Conservation (phyloP, 1,139 yeast genomes). For the Zygoascus sp. region DNA sequence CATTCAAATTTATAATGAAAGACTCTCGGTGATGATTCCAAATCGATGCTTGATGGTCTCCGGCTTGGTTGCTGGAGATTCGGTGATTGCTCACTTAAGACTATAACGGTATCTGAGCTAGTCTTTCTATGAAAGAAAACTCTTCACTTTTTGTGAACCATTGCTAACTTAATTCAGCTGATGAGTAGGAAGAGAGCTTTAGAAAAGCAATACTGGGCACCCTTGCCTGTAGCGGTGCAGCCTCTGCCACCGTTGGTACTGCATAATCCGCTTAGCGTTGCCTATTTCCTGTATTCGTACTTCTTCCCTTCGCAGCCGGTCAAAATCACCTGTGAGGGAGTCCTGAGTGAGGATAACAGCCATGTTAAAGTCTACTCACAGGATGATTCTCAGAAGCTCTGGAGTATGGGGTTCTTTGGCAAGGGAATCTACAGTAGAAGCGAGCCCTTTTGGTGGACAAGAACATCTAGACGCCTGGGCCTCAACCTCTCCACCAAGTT, state of each 20-base stretch:
- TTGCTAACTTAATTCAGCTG: conserved; percentile 1
- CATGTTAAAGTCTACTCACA: conserved; percentile 42
- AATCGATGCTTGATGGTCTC: conserved; percentile 18
- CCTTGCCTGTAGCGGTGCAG: conserved; percentile 46
- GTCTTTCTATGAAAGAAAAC: conserved; percentile 3
- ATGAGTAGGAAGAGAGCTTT: conserved; percentile 27
- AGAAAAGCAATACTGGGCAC: conserved; percentile 38
- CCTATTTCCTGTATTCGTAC: conserved; percentile 31
- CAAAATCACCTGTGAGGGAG: conserved; percentile 33
- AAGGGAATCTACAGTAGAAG: conserved; percentile 86
- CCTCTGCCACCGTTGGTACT: conserved; percentile 37
- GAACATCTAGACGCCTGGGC: conserved; percentile 55
- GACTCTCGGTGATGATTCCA: conserved; percentile 8
- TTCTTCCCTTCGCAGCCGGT: conserved; percentile 35
- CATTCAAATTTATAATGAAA: not conserved
- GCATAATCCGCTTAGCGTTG: conserved; percentile 37
- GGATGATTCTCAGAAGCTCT: conserved; percentile 52
- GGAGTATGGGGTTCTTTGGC: conserved; percentile 92
- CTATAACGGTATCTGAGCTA: conserved; percentile 99
- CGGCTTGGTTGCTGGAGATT: conserved; percentile 18
- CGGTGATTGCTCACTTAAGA: conserved; percentile 49
- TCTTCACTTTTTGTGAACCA: no score
- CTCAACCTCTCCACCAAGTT: conserved; percentile 36
- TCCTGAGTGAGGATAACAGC: conserved; percentile 37
- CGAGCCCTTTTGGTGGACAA: conserved; percentile 81